Evolutionary conservation across 345 rosid genomes (phyloP), one percentile per base, ranked within the genome.

Genomic region (Euclidium syriacum): DNA sequence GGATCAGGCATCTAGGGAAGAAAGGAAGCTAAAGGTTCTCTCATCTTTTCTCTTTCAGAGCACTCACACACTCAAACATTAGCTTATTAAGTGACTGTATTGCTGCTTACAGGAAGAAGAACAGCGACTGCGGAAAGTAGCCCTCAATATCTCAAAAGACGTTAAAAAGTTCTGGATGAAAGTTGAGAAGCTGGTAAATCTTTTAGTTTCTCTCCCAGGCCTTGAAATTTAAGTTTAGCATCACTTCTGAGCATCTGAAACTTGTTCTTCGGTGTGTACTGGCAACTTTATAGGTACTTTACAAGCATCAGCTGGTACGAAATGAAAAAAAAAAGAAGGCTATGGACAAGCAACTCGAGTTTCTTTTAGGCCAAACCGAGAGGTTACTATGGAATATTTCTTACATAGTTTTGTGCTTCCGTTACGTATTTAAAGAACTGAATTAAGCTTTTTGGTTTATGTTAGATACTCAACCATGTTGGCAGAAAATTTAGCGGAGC

Each of bases 321-420:
- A 91, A 90, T 57, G 99, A 83, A 80, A 95, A 85, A 74, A 88
- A 91, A 91, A 95, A 95, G 74, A 95, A 85, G 77, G 83, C 94
- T 15, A 89, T 90, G 76, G 98, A 95, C 66, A 95, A 86, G 76
- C 99, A 95, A 61, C 97, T 95, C 24, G 85, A 95, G 72, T 95
- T 95, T 79, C 87, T 95, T 62, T 75, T 95, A 52, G 99, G 99
- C 68, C 99, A 95, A 80, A 95, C 99, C 36, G 99, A 95, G 79
- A 95, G 99, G 99, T 90, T 36, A 16, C 43, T 73, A 27, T 10
- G 35, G 20, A 34, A 7, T 23, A 9, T 26, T 52, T 71, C 41
- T 56, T 50, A 11, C 61, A 8, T 4, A 26, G 5, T 26, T 50
- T 48, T 64, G 19, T 30, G 2, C n/a, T 19, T 35, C 19, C 39